Evolutionary conservation across 1,139 yeast genomes (phyloP).

Genomic region (Debaryomyces robertsiae): DNA sequence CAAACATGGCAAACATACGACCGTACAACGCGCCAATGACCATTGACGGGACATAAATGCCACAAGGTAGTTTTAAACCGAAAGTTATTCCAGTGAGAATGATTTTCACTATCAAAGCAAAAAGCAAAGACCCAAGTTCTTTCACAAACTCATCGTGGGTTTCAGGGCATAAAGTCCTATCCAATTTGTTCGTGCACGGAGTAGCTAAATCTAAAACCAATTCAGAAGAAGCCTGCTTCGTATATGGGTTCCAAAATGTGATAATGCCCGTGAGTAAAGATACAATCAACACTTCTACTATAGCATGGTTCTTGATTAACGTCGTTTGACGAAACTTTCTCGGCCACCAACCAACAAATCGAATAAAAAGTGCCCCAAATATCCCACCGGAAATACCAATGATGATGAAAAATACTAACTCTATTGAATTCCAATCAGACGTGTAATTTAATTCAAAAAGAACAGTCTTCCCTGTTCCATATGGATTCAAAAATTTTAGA

Average conservation of each 20-base stretch:
- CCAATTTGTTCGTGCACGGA: constrained; percentile 41
- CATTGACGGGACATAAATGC: constrained; percentile 72
- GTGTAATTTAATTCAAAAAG: constrained; percentile 57
- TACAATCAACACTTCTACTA: constrained; percentile 50
- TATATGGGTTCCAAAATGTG: constrained; percentile 55
- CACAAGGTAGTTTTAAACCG: constrained; percentile 66
- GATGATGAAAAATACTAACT: constrained; percentile 48
- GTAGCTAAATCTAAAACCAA: constrained; percentile 55
- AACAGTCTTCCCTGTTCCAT: constrained; percentile 65
- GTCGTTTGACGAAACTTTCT: constrained; percentile 37
- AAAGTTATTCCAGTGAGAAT: constrained; percentile 55
- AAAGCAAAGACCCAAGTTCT: constrained; percentile 37
- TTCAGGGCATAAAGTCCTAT: constrained; percentile 46
- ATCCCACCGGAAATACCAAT: constrained; percentile 61
- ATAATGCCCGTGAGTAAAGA: constrained; percentile 52
- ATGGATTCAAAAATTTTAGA: constrained; percentile 59
- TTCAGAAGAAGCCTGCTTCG: constrained; percentile 57
- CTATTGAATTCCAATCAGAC: constrained; percentile 57
- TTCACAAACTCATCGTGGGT: constrained; percentile 28
- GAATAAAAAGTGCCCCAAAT: constrained; percentile 58
- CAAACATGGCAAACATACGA: constrained; percentile 50
- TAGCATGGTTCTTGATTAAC: constrained; percentile 43
- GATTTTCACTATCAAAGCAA: constrained; percentile 51
- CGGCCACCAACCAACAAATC: constrained; percentile 55
- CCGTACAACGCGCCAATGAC: constrained; percentile 70